Conservation (phyloP, 2,329 filamentous ascomycete genomes). For the Grosmannia clavigera region DNA sequence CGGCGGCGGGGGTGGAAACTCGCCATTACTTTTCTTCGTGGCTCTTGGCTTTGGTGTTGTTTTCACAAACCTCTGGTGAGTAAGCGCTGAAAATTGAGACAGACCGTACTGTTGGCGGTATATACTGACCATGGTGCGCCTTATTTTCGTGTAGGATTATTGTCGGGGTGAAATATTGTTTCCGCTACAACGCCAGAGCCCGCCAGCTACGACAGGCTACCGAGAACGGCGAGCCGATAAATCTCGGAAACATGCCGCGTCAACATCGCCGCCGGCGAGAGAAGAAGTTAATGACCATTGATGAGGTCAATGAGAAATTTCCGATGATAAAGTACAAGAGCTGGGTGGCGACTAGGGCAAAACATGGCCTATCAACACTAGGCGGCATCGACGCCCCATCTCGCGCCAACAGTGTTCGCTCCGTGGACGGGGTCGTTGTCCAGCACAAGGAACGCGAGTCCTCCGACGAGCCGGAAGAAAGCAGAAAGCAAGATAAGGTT, state of each 20-base stretch:
- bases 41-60: slow-evolving; percentile 91
- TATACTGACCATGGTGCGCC: no score
- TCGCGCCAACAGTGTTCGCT: slow-evolving; percentile 59
- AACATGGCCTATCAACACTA: slow-evolving; percentile 68
- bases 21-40: slow-evolving; percentile 26
- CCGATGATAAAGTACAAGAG: slow-evolving; percentile 93
- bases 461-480: slow-evolving; percentile 21
- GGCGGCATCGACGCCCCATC: slow-evolving; percentile 72
- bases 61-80: slow-evolving; percentile 96
- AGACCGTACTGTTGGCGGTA: not conserved
- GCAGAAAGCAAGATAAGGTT: slow-evolving; percentile 1
- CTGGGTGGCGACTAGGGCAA: slow-evolving; percentile 76
- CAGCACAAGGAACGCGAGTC: slow-evolving; percentile 33
- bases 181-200: slow-evolving; percentile 92
- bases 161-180: slow-evolving; percentile 98
- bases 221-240: slow-evolving; percentile 80
- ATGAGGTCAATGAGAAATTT: slow-evolving; percentile 96
- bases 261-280: slow-evolving; percentile 79
- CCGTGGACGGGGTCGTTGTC: slow-evolving; percentile 44
- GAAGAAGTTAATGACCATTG: slow-evolving; percentile 98
- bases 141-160: slow-evolving; percentile 62
- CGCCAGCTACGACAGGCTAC: slow-evolving; percentile 62
- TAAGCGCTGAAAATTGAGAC: slow-evolving; percentile 2
- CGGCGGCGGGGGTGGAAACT: slow-evolving; percentile 18
- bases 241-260: slow-evolving; percentile 70